Evolutionary conservation across 2,329 filamentous ascomycete species (phyloP).

Genomic region (Paecilomyces dactylethromorphus): DNA sequence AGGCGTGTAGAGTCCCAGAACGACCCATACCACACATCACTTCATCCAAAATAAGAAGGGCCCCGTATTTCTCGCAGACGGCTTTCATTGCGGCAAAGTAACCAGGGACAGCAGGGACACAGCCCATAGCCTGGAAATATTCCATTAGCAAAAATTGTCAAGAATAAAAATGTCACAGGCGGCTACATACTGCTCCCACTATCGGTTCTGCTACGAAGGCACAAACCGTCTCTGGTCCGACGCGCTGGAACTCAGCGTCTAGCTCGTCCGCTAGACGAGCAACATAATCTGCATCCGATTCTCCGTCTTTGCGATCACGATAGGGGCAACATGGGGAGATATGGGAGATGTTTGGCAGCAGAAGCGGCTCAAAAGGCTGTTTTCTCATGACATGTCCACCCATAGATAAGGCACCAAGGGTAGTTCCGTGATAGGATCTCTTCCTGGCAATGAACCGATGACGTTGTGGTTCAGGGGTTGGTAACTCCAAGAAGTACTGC

Average conservation of each 20-base stretch:
- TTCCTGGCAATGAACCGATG: slow-evolving; percentile 58
- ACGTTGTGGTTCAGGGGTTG: slow-evolving; percentile 46
- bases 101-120: slow-evolving; percentile 57
- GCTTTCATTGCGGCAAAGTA: slow-evolving; percentile 64
- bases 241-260: slow-evolving; percentile 57
- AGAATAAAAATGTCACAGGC: background rate
- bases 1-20: slow-evolving; percentile 52
- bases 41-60: slow-evolving; percentile 72
- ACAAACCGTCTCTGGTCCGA: slow-evolving; percentile 61
- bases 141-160: background rate
- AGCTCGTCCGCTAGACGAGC: slow-evolving; percentile 56
- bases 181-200: slow-evolving; percentile 56
- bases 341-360: slow-evolving; percentile 50
- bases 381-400: slow-evolving; percentile 58
- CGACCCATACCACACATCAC: slow-evolving; percentile 62
- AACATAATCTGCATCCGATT: slow-evolving; percentile 56
- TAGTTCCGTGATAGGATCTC: slow-evolving; percentile 65
- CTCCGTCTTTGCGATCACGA: slow-evolving; percentile 45
- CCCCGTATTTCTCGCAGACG: slow-evolving; percentile 65
- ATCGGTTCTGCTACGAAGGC: slow-evolving; percentile 70
- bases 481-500: slow-evolving; percentile 59
- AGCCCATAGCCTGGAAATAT: slow-evolving; percentile 54
- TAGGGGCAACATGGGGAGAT: slow-evolving; percentile 65
- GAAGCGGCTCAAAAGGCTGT: slow-evolving; percentile 54
- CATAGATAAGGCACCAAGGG: slow-evolving; percentile 59